phyloP scores from a whole-genome alignment of 2,329 filamentous ascomycete species.

The Aspergillus ruber region DNA sequence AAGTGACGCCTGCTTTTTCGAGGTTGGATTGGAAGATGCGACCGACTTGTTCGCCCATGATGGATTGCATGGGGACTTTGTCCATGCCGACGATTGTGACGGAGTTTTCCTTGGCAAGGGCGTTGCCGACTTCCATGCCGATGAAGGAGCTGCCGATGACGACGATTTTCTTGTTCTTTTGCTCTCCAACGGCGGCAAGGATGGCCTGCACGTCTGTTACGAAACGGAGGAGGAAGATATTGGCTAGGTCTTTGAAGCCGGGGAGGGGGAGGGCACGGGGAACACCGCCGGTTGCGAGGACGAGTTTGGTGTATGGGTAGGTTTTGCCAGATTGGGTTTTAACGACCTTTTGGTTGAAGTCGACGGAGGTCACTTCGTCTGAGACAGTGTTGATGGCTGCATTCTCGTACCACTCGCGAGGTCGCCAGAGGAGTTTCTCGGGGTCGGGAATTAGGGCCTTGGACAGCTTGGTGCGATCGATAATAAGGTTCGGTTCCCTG shows the following conservation, averaged over 20 bases:
- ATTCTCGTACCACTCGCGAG: slow-evolving; percentile 68
- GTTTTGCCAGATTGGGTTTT: slow-evolving; percentile 66
- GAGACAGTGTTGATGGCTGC: slow-evolving; percentile 51
- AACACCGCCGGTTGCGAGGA: slow-evolving; percentile 80
- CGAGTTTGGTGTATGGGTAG: slow-evolving; percentile 76
- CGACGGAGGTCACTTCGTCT: slow-evolving; percentile 63
- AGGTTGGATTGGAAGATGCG: slow-evolving; percentile 70
- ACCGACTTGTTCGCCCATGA: slow-evolving; percentile 78
- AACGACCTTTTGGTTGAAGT: slow-evolving; percentile 69
- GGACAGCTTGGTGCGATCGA: slow-evolving; percentile 91
- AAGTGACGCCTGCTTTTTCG: slow-evolving; percentile 83
- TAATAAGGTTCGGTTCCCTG: slow-evolving; percentile 75
- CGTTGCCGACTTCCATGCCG: slow-evolving; percentile 93
- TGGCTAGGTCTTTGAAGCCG: slow-evolving; percentile 78
- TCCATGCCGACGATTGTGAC: slow-evolving; percentile 90
- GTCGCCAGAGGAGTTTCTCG: slow-evolving; percentile 69
- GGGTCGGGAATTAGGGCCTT: slow-evolving; percentile 83
- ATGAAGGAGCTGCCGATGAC: slow-evolving; percentile 93
- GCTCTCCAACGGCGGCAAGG: slow-evolving; percentile 65
- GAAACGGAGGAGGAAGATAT: slow-evolving; percentile 78
- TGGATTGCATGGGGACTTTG: slow-evolving; percentile 71
- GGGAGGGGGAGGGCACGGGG: slow-evolving; percentile 69
- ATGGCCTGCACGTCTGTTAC: slow-evolving; percentile 75
- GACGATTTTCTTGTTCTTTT: slow-evolving; percentile 79
- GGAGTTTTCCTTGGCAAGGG: slow-evolving; percentile 68